Base-by-base conservation (phyloP, 352 stramenopile species). In the Phytopythium aichiense region DNA sequence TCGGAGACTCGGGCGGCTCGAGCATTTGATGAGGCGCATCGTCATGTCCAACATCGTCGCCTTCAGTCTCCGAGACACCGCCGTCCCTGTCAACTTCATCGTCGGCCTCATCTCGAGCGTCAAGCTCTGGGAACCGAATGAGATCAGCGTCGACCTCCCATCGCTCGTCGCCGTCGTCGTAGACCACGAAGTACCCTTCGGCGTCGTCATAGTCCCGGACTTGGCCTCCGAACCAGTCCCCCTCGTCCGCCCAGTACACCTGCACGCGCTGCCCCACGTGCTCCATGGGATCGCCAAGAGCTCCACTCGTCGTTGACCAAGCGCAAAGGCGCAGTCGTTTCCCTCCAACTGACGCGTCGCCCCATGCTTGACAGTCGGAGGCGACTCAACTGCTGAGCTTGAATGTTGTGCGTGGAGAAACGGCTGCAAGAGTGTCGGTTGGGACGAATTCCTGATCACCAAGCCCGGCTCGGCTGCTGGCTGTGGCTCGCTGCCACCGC, bases 141-240 rank as follows among this genome's bases (percentile, higher is more conserved):
- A 67, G 70, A 55, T 79, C 63, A 3, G 43, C 49, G 0, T 61
- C 38, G 0, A 63, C 57, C 71, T 92, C 81, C 86, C 86, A 94
- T 28, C 79, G 77, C 69, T 92, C 79, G 62, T 94, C 86, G 15
- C 86, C 84, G 50, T 93, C 86, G 61, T 94, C 86, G 50, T 94
- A 93, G 12, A 89, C 58, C 31, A 94, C 77, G 30, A 76, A 94
- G 54, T 73, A 82, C 25, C 83, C 81, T 51, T 87, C 68, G 7
- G 12, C 48, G 1, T 63, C 60, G 20, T 86, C 69, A 5, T 67
- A 77, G 4, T 77, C 69, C 22, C 80, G 68, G 0, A 93, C 67
- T 2, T 66, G 60, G 0, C 84, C 86, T 45, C 64, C 58, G 65
- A 93, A 94, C 84, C 86, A 94, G 35, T 86, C 79, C 22, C 69